Base-by-base conservation (phyloP, 2,329 filamentous ascomycete genomes). In the Fusarium beomiforme region DNA sequence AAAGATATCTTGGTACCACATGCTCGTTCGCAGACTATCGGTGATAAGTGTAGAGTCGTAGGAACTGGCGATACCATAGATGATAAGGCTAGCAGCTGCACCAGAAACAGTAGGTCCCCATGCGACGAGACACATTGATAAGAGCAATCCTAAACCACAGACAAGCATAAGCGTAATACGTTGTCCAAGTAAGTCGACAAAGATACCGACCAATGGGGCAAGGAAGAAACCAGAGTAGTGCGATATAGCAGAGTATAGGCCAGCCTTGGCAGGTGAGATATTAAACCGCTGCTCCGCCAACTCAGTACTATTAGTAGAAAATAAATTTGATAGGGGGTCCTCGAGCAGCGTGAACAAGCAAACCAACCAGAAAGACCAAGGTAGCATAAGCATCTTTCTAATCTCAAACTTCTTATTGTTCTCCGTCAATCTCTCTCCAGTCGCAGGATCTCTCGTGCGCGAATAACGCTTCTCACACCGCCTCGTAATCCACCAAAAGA, bases 1-100 rank as follows among this genome's bases (percentile, higher is more conserved):
- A 63, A 90, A 91, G 0, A 89, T 85, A 4, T 86, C 86, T 60
- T 88, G 86, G 29, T 89, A 83, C 86, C 87, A 89, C 77, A 91
- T 85, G 1, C 84, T 84, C 0, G 88, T 89, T 17, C 89, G 86
- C 26, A 90, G 88, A 24, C 85, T 82, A 73, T 91, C 89, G 56
- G 90, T 89, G 63, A 90, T 88, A 6, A 85, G 81, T 0, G 88
- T 89, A 0, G 88, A 87, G 0, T 88, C 88, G 4, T 90, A 80
- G 0, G 84, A 85, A 8, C 80, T 80, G 0, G 88, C 86, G 16
- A 91, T 79, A 1, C 88, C 89, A 44, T 86, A 91, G 23, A 91
- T 83, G 3, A 86, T 89, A 37, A 90, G 90, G 1, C 85, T 83
- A 0, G 88, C 88, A 1, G 87, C 88, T 0, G 88, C 90, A 2